Percentiles rank a stretch among this genome's conserved stretches.
phyloP scores from a whole-genome alignment of 768 basidiomycete genomes.

The Lactarius evosmus region DNA sequence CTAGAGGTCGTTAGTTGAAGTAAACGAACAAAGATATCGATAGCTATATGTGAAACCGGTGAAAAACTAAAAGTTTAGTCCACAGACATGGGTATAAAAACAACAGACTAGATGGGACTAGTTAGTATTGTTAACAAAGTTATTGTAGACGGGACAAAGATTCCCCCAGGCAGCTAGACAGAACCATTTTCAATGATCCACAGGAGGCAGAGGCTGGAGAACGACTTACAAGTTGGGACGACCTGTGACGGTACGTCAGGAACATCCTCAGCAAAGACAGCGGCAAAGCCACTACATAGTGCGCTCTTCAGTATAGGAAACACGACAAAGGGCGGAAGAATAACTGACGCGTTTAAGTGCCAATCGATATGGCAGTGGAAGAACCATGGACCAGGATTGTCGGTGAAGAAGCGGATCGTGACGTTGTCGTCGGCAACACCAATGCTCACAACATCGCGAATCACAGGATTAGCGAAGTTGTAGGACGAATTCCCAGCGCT shows the following conservation, averaged over 20 bases:
- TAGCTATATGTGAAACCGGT: background rate
- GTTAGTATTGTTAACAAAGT: background rate
- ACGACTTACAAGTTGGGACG: background rate
- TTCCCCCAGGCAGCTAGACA: background rate
- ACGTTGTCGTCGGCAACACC: background rate
- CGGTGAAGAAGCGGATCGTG: background rate
- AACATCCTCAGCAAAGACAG: background rate
- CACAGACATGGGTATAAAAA: background rate
- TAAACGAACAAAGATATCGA: background rate
- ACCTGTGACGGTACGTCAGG: background rate
- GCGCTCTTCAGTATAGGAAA: background rate
- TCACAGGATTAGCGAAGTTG: background rate
- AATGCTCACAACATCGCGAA: background rate
- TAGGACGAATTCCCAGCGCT: background rate
- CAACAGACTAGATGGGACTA: background rate
- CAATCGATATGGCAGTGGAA: background rate
- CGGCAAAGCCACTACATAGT: background rate
- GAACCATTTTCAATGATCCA: background rate
- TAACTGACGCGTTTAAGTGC: background rate
- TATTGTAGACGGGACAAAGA: background rate
- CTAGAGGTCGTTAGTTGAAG: background rate
- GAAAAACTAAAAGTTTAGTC: background rate
- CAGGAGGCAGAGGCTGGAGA: background rate
- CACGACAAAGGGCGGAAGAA: background rate
- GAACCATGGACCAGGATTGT: background rate